Conservation (phyloP, 2,329 filamentous ascomycete genomes). For the Xylariales sp. region DNA sequence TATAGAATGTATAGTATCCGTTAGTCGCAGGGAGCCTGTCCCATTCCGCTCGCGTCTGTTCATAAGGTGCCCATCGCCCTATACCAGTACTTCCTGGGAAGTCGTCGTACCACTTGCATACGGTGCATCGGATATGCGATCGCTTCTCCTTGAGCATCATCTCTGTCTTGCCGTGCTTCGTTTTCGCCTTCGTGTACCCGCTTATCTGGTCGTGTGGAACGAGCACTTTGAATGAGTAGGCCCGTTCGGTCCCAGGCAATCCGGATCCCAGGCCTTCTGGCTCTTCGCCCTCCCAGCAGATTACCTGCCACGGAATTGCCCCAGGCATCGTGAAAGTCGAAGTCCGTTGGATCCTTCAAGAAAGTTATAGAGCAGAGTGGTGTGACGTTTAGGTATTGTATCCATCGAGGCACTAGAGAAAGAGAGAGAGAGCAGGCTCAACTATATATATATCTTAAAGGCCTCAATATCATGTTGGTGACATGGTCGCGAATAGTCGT, state of each 20-base stretch:
- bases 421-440: too few species aligned
- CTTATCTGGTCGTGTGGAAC: slow-evolving; percentile 10
- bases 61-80: slow-evolving; percentile 4
- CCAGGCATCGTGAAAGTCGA: not conserved
- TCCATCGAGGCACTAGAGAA: not conserved
- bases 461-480: not conserved
- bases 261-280: not conserved
- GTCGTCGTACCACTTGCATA: slow-evolving; percentile 5
- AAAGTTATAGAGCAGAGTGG: not conserved
- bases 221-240: slow-evolving; percentile 17
- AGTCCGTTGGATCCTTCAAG: not conserved
- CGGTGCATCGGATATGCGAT: slow-evolving; percentile 5
- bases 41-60: slow-evolving; percentile 11
- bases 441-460: slow-evolving; percentile 6
- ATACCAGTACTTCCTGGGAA: not conserved
- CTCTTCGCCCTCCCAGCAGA: slow-evolving; percentile 15
- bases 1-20: slow-evolving; percentile 19
- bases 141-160: slow-evolving; percentile 5
- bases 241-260: slow-evolving; percentile 3
- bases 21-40: slow-evolving; percentile 3
- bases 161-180: not conserved
- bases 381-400: not conserved
- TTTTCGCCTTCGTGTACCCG: slow-evolving; percentile 9
- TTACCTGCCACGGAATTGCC: slow-evolving; percentile 5
- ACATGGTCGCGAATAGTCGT: slow-evolving; percentile 10